A percentile compares a stretch with the other conserved stretches of the same genome.
phyloP scores from a whole-genome alignment of 805 yeast genomes.

The Yamadazyma laniorum region DNA sequence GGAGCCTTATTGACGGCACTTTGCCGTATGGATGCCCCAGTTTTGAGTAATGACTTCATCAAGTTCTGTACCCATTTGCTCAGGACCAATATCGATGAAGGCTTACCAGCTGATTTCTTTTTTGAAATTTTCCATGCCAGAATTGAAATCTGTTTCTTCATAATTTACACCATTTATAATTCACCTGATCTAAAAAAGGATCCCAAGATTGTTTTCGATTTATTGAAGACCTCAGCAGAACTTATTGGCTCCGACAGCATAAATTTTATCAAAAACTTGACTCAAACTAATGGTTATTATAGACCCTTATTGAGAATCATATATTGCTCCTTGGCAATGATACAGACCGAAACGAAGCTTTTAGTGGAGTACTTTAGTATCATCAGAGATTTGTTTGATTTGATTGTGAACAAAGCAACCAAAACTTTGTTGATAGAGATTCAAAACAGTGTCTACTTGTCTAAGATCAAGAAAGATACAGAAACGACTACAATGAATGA shows the following conservation, averaged over 20 bases:
- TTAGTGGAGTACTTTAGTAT: conserved; percentile 50
- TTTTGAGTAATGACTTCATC: conserved; percentile 22
- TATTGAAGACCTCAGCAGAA: conserved; percentile 43
- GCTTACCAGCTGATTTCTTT: conserved; percentile 48
- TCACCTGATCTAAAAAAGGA: conserved; percentile 24
- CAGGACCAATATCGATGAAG: conserved; percentile 48
- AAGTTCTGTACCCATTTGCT: conserved; percentile 49
- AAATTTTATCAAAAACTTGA: conserved; percentile 44
- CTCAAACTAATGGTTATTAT: conserved; percentile 43
- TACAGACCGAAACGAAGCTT: conserved; percentile 37
- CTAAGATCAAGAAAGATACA: conserved; percentile 31
- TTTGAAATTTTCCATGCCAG: conserved; percentile 57
- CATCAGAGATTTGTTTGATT: conserved; percentile 56
- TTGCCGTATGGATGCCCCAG: conserved; percentile 45
- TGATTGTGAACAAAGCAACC: conserved; percentile 66
- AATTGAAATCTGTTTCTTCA: conserved; percentile 63
- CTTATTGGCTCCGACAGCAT: conserved; percentile 51
- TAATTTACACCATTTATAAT: conserved; percentile 40
- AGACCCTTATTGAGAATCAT: conserved; percentile 62
- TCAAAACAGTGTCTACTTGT: conserved; percentile 52
- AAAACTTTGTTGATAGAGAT: conserved; percentile 55
- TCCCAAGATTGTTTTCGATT: conserved; percentile 37
- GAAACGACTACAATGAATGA: conserved; percentile 39
- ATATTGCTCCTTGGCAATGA: conserved; percentile 46
- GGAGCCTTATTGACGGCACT: conserved; percentile 74